A percentile compares a stretch with the other conserved stretches of the same genome.
These are phyloP conservation scores for Chaetomiaceae sp. DNA, from an alignment of 2,329 filamentous ascomycete species.

Conservation along the genomic window DNA sequence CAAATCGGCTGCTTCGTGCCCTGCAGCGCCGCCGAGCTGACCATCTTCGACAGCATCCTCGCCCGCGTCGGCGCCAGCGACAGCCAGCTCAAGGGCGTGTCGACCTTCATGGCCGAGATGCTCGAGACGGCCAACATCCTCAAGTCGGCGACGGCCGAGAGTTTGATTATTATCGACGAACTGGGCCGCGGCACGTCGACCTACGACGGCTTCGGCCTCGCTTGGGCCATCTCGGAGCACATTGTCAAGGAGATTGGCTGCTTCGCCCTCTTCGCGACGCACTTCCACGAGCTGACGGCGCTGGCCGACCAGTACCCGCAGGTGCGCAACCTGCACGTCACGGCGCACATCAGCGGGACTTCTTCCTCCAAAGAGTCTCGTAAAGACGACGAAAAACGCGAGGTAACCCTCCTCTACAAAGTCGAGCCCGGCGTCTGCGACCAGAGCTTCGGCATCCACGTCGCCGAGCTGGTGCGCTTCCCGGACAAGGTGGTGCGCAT, in stretches of 20 bases:
- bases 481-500: slow-evolving; percentile 96
- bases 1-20: slow-evolving; percentile 96
- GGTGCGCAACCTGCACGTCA: slow-evolving; percentile 90
- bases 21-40: slow-evolving; percentile 82
- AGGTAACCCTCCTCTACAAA: slow-evolving; percentile 95
- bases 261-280: slow-evolving; percentile 92
- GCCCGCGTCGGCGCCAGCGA: slow-evolving; percentile 94
- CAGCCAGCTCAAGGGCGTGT: slow-evolving; percentile 94
- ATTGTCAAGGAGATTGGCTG: slow-evolving; percentile 94
- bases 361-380: slow-evolving; percentile 21
- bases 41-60: slow-evolving; percentile 94
- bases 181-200: slow-evolving; percentile 94
- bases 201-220: slow-evolving; percentile 97
- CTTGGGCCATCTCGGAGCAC: slow-evolving; percentile 97
- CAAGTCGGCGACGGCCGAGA: slow-evolving; percentile 92
- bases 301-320: slow-evolving; percentile 81
- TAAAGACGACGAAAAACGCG: slow-evolving; percentile 53
- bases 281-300: slow-evolving; percentile 96
- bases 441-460: slow-evolving; percentile 97
- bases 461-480: slow-evolving; percentile 93
- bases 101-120: slow-evolving; percentile 99
- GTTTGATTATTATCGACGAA: slow-evolving; percentile 97
- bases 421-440: slow-evolving; percentile 94
- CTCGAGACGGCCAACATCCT: slow-evolving; percentile 97
- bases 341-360: slow-evolving; percentile 74